These are phyloP conservation scores for Pseudozyma tsukubaensis DNA, from an alignment of 1,284 basidiomycete species.

Conservation along the genomic window DNA sequence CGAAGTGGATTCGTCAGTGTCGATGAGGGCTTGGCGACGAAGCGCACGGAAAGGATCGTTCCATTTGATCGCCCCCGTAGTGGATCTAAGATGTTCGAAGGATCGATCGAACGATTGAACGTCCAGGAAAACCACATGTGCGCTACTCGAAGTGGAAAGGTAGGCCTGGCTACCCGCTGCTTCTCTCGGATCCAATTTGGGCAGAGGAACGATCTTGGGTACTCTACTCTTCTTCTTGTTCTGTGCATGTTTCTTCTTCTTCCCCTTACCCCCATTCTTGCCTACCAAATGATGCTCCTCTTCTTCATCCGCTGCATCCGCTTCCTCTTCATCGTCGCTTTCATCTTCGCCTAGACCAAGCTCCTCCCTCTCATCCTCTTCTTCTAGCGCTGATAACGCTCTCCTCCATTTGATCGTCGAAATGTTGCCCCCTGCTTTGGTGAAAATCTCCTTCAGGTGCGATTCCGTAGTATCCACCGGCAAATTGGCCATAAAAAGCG, in stretches of 20 bases:
- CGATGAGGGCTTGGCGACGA: conserved; percentile 11
- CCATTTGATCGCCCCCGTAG: conserved; percentile 23
- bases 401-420: conserved; percentile 42
- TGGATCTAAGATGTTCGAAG: conserved; percentile 23
- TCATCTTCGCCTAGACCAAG: conserved; percentile 28
- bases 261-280: conserved; percentile 1
- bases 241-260: conserved; percentile 17
- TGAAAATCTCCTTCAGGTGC: conserved; percentile 55
- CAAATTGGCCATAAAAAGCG: conserved; percentile 65
- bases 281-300: conserved; percentile 12
- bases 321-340: conserved; percentile 16
- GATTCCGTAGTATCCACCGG: conserved; percentile 59
- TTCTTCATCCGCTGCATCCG: conserved; percentile 13
- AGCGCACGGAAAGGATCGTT: conserved; percentile 29
- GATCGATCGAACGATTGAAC: conserved; percentile 46
- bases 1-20: not conserved
- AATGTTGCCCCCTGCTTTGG: conserved; percentile 55
- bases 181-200: conserved; percentile 37
- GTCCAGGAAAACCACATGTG: conserved; percentile 65
- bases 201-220: conserved; percentile 40
- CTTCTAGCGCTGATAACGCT: conserved; percentile 10
- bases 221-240: conserved; percentile 20
- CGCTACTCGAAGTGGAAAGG: conserved; percentile 46
- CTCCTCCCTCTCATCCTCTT: conserved; percentile 47
- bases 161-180: conserved; percentile 23